Percentiles rank a stretch among this genome's conserved stretches.
These are phyloP conservation scores for Funneliformis caledonium DNA, from an alignment of 371 early-diverging fungal genomes.

Conservation along the genomic window DNA sequence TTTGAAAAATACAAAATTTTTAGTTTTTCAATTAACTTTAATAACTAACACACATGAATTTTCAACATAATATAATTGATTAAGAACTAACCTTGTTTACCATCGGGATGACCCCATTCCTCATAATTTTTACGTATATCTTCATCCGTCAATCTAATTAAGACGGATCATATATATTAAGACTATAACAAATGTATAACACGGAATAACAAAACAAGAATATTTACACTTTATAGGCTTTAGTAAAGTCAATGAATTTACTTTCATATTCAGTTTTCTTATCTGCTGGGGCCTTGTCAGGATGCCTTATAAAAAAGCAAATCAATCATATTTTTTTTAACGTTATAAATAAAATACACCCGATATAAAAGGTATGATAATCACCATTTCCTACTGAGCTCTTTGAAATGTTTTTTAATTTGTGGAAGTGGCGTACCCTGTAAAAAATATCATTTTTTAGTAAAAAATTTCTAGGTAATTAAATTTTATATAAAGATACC, in stretches of 20 bases:
- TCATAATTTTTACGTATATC: constrained; percentile 89
- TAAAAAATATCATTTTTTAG: background rate
- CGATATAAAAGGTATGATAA: constrained; percentile 1
- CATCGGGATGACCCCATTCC: constrained; percentile 96
- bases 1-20: too few relatives aligned
- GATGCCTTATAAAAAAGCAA: constrained; percentile 80
- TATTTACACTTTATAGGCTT: constrained; percentile 85
- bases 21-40: too few relatives aligned
- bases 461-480: background rate
- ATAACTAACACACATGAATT: too few relatives aligned
- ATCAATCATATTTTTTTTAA: constrained; percentile 68
- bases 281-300: constrained; percentile 80
- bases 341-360: constrained; percentile 48
- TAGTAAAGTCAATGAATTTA: constrained; percentile 79
- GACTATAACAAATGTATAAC: background rate
- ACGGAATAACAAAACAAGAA: background rate
- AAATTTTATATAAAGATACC: background rate
- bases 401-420: constrained; percentile 39
- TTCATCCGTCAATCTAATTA: constrained; percentile 84
- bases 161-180: constrained; percentile 17
- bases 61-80: background rate
- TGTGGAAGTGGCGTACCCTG: constrained; percentile 22
- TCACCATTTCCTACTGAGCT: constrained; percentile 41
- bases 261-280: constrained; percentile 64
- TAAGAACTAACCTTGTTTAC: constrained; percentile 64